Evolutionary conservation across 805 yeast species (phyloP).

Genomic region (Nakazawaea ambrosiae): DNA sequence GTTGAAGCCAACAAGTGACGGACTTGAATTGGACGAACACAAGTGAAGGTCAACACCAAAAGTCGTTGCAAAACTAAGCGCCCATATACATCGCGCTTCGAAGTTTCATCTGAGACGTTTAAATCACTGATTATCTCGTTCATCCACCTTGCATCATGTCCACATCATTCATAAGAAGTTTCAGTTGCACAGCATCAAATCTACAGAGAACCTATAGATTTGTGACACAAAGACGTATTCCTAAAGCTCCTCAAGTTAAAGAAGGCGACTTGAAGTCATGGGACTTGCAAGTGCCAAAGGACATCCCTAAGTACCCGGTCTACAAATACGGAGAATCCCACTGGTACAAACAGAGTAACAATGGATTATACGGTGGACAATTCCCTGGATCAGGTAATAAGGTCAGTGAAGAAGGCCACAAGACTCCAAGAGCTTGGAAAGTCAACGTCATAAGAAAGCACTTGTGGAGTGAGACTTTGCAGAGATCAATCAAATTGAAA

Average conservation of each 20-base stretch:
- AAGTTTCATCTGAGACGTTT: background rate
- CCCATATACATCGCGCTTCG: no score
- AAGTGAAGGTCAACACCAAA: no score
- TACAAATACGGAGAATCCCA: slow-evolving; percentile 76
- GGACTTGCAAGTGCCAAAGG: slow-evolving; percentile 33
- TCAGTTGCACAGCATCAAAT: background rate
- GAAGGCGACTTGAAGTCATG: slow-evolving; percentile 49
- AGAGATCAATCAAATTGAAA: slow-evolving; percentile 46
- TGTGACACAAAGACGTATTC: slow-evolving; percentile 41
- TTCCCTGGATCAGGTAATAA: slow-evolving; percentile 71
- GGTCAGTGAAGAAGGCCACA: slow-evolving; percentile 71
- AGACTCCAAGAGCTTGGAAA: slow-evolving; percentile 64
- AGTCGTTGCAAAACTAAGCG: no score
- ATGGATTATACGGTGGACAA: slow-evolving; percentile 88
- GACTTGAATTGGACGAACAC: no score
- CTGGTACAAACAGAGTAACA: slow-evolving; percentile 75
- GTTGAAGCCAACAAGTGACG: no score
- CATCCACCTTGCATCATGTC: slow-evolving; percentile 2
- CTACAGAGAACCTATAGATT: slow-evolving; percentile 24
- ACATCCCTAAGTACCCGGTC: slow-evolving; percentile 43
- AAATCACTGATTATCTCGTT: no score
- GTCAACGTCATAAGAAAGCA: slow-evolving; percentile 75
- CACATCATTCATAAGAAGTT: background rate
- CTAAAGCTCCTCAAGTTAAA: slow-evolving; percentile 33
- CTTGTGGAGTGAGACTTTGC: slow-evolving; percentile 79